Percentiles rank a stretch among this genome's conserved stretches.
These are phyloP conservation scores for Auricularia sp. DNA, from an alignment of 768 basidiomycete species.

Conservation along the genomic window DNA sequence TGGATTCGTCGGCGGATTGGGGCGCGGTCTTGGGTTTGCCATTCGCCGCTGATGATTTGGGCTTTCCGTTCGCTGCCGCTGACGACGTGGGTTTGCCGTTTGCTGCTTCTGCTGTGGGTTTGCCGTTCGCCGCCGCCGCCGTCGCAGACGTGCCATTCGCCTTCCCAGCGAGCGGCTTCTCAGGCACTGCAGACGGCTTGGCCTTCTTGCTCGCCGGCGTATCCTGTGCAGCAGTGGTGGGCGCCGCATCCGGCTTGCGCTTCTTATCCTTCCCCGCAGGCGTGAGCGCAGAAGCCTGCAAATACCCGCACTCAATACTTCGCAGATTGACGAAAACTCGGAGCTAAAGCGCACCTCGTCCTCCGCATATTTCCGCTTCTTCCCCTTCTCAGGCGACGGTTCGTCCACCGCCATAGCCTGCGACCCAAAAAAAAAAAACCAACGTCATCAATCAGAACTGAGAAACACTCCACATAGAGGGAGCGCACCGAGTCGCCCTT, in stretches of 20 bases:
- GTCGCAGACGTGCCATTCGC: not conserved
- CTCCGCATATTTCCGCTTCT: not conserved
- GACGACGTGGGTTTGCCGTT: not conserved
- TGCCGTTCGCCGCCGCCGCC: constrained; percentile 5
- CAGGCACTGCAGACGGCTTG: constrained; percentile 2
- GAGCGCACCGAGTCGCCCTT: too few species aligned
- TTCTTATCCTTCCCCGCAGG: not conserved
- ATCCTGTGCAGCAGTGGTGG: constrained; percentile 1
- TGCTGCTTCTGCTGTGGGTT: not conserved
- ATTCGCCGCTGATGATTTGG: not conserved
- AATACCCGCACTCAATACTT: too few species aligned
- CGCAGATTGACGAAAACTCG: too few species aligned
- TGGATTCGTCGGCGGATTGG: too few species aligned
- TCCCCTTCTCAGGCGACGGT: not conserved
- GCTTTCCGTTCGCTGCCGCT: not conserved
- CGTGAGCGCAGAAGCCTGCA: too few species aligned
- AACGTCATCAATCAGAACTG: too few species aligned
- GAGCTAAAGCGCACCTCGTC: constrained; percentile 2
- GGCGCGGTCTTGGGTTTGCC: not conserved
- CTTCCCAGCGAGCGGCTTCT: not conserved
- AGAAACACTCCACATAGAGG: too few species aligned
- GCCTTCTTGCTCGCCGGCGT: constrained; percentile 10
- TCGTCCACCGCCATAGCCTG: not conserved
- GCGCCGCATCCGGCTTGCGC: not conserved
- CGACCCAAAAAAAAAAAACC: too few species aligned